A percentile compares a stretch with the other conserved stretches of the same genome.
These are phyloP conservation scores for Alliaria petiolata DNA, from an alignment of 345 rosid species.

Conservation along the genomic window DNA sequence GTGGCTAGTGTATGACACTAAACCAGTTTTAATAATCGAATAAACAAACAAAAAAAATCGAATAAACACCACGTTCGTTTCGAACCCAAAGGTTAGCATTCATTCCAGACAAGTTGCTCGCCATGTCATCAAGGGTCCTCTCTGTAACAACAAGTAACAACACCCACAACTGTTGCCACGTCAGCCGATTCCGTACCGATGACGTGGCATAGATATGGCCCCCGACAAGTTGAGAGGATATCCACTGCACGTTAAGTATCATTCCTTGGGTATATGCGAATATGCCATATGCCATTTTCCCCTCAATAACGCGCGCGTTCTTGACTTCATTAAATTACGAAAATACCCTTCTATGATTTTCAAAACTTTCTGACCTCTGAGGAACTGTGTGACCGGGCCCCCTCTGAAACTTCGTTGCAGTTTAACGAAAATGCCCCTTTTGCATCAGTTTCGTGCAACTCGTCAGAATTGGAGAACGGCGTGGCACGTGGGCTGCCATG, in stretches of 20 bases:
- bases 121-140: slow-evolving; percentile 12
- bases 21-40: not conserved
- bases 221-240: slow-evolving; percentile 28
- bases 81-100: slow-evolving; percentile 23
- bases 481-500: slow-evolving; percentile 10
- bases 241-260: slow-evolving; percentile 33
- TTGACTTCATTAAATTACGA: not conserved
- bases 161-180: too few species aligned
- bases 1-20: not conserved
- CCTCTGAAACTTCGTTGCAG: not conserved
- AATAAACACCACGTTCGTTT: not conserved
- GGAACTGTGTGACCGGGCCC: slow-evolving; percentile 8
- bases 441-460: not conserved
- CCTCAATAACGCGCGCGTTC: not conserved
- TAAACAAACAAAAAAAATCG: too few species aligned
- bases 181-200: slow-evolving; percentile 13
- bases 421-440: slow-evolving; percentile 15
- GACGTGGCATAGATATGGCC: slow-evolving; percentile 25
- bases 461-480: slow-evolving; percentile 17
- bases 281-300: slow-evolving; percentile 27
- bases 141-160: too few species aligned
- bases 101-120: not conserved
- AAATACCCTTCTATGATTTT: not conserved
- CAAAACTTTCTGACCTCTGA: too few species aligned
- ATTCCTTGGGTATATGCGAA: slow-evolving; percentile 32